Evolutionary conservation across 1,139 yeast species (phyloP), one percentile per base, ranked within the genome.

Genomic region (Lodderomyces metapsilosis): DNA sequence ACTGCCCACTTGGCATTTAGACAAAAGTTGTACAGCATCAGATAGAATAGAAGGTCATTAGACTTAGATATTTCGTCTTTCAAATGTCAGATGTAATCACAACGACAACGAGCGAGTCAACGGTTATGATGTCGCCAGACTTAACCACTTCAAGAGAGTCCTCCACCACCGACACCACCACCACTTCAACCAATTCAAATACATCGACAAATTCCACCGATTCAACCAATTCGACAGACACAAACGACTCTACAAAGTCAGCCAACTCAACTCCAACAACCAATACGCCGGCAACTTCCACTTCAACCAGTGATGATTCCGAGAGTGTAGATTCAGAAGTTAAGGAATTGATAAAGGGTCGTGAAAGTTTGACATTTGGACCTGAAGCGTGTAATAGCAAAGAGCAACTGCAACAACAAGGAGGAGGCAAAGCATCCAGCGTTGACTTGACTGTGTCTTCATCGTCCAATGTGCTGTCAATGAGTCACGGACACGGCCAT

Each of bases 331-430:
- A 54, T 35, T 43, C 52, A 2, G 47, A 46, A 31, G 48, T 59
- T 22, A 47, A 51, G 35, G 59, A 52, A 13, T 46, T 59, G 38
- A 49, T 59, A 5, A 42, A 40, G 20, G 63, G 61, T 3, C 49
- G 57, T 18, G 63, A 57, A 35, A 47, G 48, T 10, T 45, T 54
- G 25, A 56, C 61, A 3, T 58, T 48, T 44, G 58, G 57, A 2
- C 55, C 56, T 13, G 54, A 49, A 17, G 48, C 38, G 24, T 43
- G 11, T 15, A 30, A 13, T 13, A 36, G n/a, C 9, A 25, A 25
- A 25, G 7, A n/a, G 5, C 15, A 32, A 38, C 15, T 16, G 23
- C 25, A 32, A 24, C 34, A 15, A 15, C 12, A 22, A 21, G n/a
- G 18, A 23, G 27, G 20, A 23, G 16, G 24, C 7, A 34, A 31